Conservation (phyloP, 176 grass and related monocot species). For the Canna indica region DNA sequence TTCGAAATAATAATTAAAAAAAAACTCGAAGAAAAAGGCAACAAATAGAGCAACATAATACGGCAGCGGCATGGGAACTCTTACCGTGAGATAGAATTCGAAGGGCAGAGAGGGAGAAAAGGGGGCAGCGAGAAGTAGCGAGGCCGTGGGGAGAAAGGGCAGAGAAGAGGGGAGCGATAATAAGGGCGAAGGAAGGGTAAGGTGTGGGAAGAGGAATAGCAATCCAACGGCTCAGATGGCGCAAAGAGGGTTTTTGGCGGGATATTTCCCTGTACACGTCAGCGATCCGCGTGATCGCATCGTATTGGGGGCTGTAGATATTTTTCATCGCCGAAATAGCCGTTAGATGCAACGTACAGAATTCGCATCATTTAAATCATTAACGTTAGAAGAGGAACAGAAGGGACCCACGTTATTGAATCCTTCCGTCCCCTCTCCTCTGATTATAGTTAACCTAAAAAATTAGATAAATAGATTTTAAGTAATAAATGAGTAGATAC, state of each 20-base stretch:
- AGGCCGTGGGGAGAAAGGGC: neutral
- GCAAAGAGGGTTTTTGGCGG: neutral
- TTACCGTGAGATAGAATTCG: neutral
- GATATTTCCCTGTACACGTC: slow-evolving; percentile 5
- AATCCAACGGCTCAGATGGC: neutral
- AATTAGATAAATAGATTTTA: no score
- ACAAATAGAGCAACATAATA: neutral
- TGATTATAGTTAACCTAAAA: no score
- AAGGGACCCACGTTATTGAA: no score
- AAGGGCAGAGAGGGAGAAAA: neutral
- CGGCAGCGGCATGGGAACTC: neutral
- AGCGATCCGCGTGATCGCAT: neutral
- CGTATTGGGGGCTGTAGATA: neutral
- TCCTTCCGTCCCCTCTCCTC: no score
- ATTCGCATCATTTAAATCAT: no score
- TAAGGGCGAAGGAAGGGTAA: neutral
- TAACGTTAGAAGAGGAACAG: no score
- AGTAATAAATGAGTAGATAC: no score
- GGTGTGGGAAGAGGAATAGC: neutral
- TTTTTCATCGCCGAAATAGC: neutral
- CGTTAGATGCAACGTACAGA: neutral
- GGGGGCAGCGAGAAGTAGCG: neutral
- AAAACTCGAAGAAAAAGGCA: neutral
- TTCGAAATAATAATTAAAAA: neutral
- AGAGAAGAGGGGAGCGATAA: neutral